phyloP scores from a whole-genome alignment of 1,284 basidiomycete species.

The Ganoderma resinaceum region DNA sequence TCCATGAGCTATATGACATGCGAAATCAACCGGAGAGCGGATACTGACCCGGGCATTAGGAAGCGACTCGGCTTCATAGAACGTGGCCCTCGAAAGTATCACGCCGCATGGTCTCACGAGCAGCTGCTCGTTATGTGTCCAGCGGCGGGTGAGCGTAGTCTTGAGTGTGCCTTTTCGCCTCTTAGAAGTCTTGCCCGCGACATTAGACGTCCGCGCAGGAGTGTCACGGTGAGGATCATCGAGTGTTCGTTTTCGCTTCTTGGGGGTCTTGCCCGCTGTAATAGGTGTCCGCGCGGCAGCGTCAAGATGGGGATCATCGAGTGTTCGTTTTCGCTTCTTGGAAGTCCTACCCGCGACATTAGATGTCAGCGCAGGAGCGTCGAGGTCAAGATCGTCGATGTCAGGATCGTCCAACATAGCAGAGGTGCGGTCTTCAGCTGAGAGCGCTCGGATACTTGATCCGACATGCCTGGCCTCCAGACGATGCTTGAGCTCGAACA shows the following conservation, averaged over 20 bases:
- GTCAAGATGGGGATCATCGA: too few relatives aligned
- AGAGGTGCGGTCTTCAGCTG: background rate
- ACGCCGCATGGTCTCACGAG: conserved; percentile 37
- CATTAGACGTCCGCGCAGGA: background rate
- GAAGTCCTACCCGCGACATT: background rate
- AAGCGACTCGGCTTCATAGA: conserved; percentile 37
- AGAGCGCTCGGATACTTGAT: background rate
- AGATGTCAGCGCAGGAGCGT: background rate
- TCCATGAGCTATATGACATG: too few relatives aligned
- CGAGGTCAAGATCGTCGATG: background rate
- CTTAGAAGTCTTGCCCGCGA: background rate
- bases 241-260: too few relatives aligned
- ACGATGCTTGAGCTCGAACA: background rate
- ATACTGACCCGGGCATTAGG: background rate
- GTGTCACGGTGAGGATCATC: background rate
- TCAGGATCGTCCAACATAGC: background rate
- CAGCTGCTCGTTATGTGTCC: conserved; percentile 43
- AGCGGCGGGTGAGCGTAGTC: conserved; percentile 25
- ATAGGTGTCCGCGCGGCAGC: too few relatives aligned
- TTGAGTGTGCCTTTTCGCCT: background rate
- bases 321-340: background rate
- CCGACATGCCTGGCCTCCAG: background rate
- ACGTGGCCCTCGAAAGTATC: conserved; percentile 35
- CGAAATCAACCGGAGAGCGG: rapidly evolving
- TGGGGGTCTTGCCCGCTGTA: too few relatives aligned